phyloP scores from a whole-genome alignment of 192 early-diverging fungal species.

The Martensiomyces pterosporus region DNA sequence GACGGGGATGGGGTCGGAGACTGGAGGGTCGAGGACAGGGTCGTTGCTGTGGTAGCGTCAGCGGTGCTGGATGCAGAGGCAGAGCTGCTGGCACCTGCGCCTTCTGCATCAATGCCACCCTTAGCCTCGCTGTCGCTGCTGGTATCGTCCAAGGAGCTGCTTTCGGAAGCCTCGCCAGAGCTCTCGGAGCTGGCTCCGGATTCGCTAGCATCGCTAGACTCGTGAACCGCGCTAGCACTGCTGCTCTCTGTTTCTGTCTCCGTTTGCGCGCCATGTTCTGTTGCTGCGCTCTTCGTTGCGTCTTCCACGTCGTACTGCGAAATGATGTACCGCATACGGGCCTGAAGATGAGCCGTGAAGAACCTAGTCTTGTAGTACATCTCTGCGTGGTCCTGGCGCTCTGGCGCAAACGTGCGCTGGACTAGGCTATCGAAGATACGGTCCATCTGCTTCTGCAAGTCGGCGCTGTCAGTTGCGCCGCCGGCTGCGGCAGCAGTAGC shows the following conservation, averaged over 20 bases:
- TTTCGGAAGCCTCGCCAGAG: too few relatives aligned
- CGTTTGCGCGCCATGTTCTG: too few relatives aligned
- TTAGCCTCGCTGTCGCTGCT: not conserved
- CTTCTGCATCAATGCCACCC: too few relatives aligned
- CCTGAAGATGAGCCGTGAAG: slow-evolving; percentile 35
- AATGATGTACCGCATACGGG: slow-evolving; percentile 33
- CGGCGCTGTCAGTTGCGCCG: not conserved
- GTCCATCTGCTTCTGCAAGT: slow-evolving; percentile 4
- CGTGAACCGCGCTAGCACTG: not conserved
- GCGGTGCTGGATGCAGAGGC: too few relatives aligned
- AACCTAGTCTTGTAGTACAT: slow-evolving; percentile 38
- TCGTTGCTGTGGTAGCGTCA: too few relatives aligned
- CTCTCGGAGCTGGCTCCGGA: not conserved
- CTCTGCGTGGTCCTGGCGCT: slow-evolving; percentile 16
- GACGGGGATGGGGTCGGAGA: not conserved
- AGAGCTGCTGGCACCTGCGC: too few relatives aligned
- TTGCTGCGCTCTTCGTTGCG: too few relatives aligned
- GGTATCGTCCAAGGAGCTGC: not conserved
- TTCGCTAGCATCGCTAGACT: not conserved
- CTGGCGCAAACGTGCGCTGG: slow-evolving; percentile 29
- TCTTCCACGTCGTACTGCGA: too few relatives aligned
- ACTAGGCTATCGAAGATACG: slow-evolving; percentile 21
- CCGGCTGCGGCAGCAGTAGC: not conserved
- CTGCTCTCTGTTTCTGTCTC: not conserved
- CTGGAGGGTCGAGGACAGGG: not conserved